These are phyloP conservation scores for Litsea cubeba DNA, from an alignment of 164 flowering plant species.

Conservation along the genomic window DNA sequence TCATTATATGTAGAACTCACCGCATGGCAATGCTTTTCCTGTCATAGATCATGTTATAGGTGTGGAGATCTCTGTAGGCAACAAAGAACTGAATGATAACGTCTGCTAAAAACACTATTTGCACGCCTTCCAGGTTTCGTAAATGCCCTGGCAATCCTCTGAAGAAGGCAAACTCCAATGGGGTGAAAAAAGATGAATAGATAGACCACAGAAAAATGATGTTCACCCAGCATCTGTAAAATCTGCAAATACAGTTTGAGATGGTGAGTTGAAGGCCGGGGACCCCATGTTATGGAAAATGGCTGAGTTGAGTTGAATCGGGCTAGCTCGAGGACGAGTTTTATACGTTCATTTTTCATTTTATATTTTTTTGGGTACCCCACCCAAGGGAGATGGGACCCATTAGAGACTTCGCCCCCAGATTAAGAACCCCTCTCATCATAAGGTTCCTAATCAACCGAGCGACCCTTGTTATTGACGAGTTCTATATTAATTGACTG, in stretches of 20 bases:
- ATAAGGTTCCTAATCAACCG: too few relatives aligned
- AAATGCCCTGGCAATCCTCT: conserved; percentile 54
- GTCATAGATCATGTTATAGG: conserved; percentile 37
- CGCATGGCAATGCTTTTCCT: conserved; percentile 39
- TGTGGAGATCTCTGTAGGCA: conserved; percentile 42
- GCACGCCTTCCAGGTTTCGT: conserved; percentile 38
- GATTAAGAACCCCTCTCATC: too few relatives aligned
- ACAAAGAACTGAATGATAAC: conserved; percentile 49
- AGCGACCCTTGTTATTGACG: too few relatives aligned
- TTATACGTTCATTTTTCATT: too few relatives aligned
- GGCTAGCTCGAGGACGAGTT: too few relatives aligned
- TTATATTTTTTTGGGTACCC: too few relatives aligned
- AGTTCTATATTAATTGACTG: too few relatives aligned
- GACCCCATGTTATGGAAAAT: background rate
- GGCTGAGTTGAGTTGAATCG: too few relatives aligned
- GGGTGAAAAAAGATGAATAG: conserved; percentile 68
- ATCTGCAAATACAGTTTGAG: conserved; percentile 22
- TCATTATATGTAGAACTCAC: conserved; percentile 14
- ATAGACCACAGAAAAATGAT: conserved; percentile 61
- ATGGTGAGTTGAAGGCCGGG: too few relatives aligned
- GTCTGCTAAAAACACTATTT: conserved; percentile 49
- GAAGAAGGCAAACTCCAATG: conserved; percentile 68
- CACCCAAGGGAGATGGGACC: too few relatives aligned
- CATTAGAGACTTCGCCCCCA: too few relatives aligned
- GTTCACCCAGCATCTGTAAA: conserved; percentile 36